Conservation (phyloP, 1,139 yeast genomes). For the Blastobotrys persicus region DNA sequence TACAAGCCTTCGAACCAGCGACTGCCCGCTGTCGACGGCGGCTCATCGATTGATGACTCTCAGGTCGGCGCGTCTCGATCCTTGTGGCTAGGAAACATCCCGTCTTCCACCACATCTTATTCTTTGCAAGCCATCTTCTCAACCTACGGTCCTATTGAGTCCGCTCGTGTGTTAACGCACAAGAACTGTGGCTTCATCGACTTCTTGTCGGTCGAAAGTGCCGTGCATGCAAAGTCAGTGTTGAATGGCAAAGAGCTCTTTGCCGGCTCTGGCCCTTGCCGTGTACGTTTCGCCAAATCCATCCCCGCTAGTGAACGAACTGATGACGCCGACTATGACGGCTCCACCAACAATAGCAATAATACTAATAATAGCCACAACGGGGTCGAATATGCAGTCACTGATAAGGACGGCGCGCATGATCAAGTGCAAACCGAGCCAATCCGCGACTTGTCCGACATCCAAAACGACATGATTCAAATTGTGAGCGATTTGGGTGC, state of each 20-base stretch:
- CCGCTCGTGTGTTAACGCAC: constrained; percentile 57
- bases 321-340: neutral
- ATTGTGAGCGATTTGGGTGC: constrained; percentile 37
- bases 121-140: constrained; percentile 46
- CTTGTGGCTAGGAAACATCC: constrained; percentile 73
- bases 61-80: constrained; percentile 49
- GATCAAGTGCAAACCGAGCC: constrained; percentile 8
- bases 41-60: neutral
- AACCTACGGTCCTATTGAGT: constrained; percentile 53
- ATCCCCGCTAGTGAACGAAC: constrained; percentile 12
- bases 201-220: constrained; percentile 66
- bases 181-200: constrained; percentile 67
- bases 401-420: constrained; percentile 18
- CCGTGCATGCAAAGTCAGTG: constrained; percentile 72
- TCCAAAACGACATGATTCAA: constrained; percentile 30
- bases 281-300: constrained; percentile 43
- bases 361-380: neutral
- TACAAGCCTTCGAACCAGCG: neutral
- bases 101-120: constrained; percentile 49
- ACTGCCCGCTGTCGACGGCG: constrained; percentile 1
- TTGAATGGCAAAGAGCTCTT: constrained; percentile 79
- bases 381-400: constrained; percentile 21
- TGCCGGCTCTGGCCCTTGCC: constrained; percentile 55
- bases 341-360: neutral
- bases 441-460: constrained; percentile 25